phyloP scores from a whole-genome alignment of 1,139 yeast species.

The Pichia inconspicua region DNA sequence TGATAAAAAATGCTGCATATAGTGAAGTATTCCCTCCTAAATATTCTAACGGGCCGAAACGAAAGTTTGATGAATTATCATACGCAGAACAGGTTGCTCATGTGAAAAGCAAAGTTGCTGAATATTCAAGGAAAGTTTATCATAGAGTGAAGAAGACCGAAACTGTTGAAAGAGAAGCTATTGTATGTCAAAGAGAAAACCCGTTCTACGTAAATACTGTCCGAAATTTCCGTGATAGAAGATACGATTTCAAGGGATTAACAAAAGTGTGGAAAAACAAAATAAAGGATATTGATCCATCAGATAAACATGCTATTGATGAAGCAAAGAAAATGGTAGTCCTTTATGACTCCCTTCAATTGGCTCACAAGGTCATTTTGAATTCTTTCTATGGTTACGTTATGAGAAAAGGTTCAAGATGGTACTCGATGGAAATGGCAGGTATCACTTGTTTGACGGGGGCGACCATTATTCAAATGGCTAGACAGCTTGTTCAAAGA shows the following conservation, averaged over 20 bases:
- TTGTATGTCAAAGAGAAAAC: conserved; percentile 94
- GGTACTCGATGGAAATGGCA: conserved; percentile 99
- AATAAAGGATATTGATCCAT: conserved; percentile 44
- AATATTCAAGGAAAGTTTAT: conserved; percentile 78
- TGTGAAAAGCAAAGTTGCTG: conserved; percentile 73
- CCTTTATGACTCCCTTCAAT: conserved; percentile 86
- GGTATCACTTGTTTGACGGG: conserved; percentile 98
- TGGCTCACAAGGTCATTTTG: conserved; percentile 94
- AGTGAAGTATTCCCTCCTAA: conserved; percentile 69
- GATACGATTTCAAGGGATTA: conserved; percentile 90
- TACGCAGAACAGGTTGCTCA: conserved; percentile 71
- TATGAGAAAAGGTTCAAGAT: conserved; percentile 97
- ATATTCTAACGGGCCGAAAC: conserved; percentile 45
- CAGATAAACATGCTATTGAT: conserved; percentile 55
- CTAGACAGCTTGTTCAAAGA: conserved; percentile 85
- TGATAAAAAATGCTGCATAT: conserved; percentile 79
- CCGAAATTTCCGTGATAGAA: conserved; percentile 86
- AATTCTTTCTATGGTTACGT: conserved; percentile 98
- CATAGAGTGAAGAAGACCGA: conserved; percentile 76
- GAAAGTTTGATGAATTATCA: conserved; percentile 67
- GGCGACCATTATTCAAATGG: conserved; percentile 96
- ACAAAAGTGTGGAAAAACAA: conserved; percentile 95
- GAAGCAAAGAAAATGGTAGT: conserved; percentile 94
- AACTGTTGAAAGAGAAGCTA: conserved; percentile 83
- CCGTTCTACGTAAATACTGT: conserved; percentile 96